phyloP scores from a whole-genome alignment of 2,329 filamentous ascomycete species.

The Botryotinia narcissicola region DNA sequence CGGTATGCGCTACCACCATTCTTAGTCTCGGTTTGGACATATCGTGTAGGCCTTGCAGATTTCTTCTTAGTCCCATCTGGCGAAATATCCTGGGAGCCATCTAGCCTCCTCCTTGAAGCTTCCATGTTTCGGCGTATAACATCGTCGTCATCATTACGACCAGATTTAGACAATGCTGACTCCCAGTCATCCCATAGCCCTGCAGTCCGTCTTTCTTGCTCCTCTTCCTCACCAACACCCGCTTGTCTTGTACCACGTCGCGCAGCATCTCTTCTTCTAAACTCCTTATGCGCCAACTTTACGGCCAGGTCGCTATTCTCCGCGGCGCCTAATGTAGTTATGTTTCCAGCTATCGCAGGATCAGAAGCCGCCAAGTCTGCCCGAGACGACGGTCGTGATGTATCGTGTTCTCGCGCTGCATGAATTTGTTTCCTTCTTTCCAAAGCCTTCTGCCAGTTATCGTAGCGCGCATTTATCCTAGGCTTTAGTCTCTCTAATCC shows the following conservation, averaged over 20 bases:
- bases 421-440: slow-evolving; percentile 40
- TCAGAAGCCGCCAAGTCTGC: slow-evolving; percentile 50
- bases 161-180: slow-evolving; percentile 41
- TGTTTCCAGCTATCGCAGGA: slow-evolving; percentile 57
- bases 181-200: slow-evolving; percentile 55
- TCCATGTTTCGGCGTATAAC: slow-evolving; percentile 53
- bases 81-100: slow-evolving; percentile 33
- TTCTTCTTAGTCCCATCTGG: slow-evolving; percentile 30
- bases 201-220: slow-evolving; percentile 52
- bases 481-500: slow-evolving; percentile 77
- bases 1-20: slow-evolving; percentile 43
- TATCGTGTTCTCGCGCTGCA: slow-evolving; percentile 19
- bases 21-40: slow-evolving; percentile 22
- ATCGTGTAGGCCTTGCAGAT: slow-evolving; percentile 34
- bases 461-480: slow-evolving; percentile 67
- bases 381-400: slow-evolving; percentile 20
- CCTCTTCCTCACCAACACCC: slow-evolving; percentile 56
- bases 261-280: slow-evolving; percentile 62
- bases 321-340: slow-evolving; percentile 63
- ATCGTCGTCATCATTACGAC: slow-evolving; percentile 38
- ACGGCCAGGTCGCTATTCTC: slow-evolving; percentile 76
- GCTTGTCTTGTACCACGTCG: slow-evolving; percentile 57
- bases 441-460: slow-evolving; percentile 60
- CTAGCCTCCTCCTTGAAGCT: slow-evolving; percentile 46
- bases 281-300: slow-evolving; percentile 70